Conservation (phyloP, 1,284 basidiomycete species). For the Cryptococcus amylolentus region DNA sequence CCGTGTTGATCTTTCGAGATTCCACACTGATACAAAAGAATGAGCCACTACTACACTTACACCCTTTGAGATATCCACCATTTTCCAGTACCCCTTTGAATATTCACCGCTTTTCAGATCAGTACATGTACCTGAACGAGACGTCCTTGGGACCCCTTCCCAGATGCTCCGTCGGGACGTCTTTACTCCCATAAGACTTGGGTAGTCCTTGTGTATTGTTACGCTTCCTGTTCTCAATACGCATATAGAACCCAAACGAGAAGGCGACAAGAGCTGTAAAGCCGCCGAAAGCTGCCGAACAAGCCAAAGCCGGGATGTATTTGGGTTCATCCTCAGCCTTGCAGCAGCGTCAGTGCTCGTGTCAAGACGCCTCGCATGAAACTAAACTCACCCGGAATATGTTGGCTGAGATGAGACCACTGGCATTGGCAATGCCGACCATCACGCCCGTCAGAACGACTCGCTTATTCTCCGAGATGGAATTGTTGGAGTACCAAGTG, state of each 20-base stretch:
- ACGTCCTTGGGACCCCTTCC: conserved; percentile 15
- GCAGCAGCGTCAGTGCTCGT: conserved; percentile 28
- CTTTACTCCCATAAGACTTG: conserved; percentile 11
- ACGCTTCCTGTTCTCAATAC: conserved; percentile 12
- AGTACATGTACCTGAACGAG: conserved; percentile 12
- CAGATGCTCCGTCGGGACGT: conserved; percentile 16
- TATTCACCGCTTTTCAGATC: neutral
- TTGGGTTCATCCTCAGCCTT: conserved; percentile 51
- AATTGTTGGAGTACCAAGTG: conserved; percentile 58
- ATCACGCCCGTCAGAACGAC: conserved; percentile 55
- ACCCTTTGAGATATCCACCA: no score
- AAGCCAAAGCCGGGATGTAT: conserved; percentile 27
- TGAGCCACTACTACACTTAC: no score
- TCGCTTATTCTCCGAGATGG: conserved; percentile 54
- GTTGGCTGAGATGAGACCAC: conserved; percentile 57
- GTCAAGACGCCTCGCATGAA: conserved; percentile 3
- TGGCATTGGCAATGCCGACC: conserved; percentile 57
- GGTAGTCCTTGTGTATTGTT: conserved; percentile 15
- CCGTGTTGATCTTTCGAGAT: no score
- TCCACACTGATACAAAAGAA: no score
- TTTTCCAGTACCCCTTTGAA: no score
- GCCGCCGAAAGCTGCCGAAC: conserved; percentile 21
- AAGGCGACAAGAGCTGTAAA: conserved; percentile 12
- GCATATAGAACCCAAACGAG: conserved; percentile 19
- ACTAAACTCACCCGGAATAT: conserved; percentile 46